Percentiles rank a stretch among this genome's conserved stretches.
Conservation (phyloP, 2,329 filamentous ascomycete genomes). For the Simplicillium sp. region DNA sequence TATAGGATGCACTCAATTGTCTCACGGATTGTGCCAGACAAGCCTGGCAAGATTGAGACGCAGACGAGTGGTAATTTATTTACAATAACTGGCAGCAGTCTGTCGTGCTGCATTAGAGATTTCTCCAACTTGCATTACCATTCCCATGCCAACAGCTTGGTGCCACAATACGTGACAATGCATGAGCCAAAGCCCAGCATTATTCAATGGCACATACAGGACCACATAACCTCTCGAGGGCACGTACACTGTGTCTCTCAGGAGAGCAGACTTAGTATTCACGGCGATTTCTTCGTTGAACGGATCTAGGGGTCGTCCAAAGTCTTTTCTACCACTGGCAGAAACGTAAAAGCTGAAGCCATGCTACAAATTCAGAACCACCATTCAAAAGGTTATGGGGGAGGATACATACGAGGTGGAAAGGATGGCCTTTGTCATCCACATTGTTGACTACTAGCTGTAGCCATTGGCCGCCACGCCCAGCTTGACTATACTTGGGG, state of each 20-base stretch:
- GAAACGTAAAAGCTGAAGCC: constrained; percentile 9
- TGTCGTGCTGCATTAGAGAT: too few species aligned
- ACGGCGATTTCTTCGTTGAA: neutral
- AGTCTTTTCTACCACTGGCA: constrained; percentile 2
- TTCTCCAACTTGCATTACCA: constrained; percentile 13
- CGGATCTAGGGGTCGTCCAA: constrained; percentile 2
- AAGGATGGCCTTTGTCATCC: constrained; percentile 38
- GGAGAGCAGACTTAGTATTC: constrained; percentile 14
- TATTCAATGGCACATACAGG: constrained; percentile 22
- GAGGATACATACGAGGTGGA: constrained; percentile 30
- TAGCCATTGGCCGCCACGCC: constrained; percentile 24
- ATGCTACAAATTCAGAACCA: constrained; percentile 8
- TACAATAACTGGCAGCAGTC: too few species aligned
- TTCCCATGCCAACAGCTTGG: constrained; percentile 30
- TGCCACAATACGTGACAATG: constrained; percentile 28
- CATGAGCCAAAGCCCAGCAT: constrained; percentile 26
- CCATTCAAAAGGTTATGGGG: too few species aligned
- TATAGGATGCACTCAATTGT: too few species aligned
- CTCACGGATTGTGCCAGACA: too few species aligned
- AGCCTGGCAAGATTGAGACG: too few species aligned
- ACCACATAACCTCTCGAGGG: constrained; percentile 23
- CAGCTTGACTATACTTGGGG: constrained; percentile 8
- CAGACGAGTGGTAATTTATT: neutral
- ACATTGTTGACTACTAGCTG: constrained; percentile 40
- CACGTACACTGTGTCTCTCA: constrained; percentile 24